Base-by-base conservation (phyloP, 2,329 filamentous ascomycete species). In the Alternaria arborescens region DNA sequence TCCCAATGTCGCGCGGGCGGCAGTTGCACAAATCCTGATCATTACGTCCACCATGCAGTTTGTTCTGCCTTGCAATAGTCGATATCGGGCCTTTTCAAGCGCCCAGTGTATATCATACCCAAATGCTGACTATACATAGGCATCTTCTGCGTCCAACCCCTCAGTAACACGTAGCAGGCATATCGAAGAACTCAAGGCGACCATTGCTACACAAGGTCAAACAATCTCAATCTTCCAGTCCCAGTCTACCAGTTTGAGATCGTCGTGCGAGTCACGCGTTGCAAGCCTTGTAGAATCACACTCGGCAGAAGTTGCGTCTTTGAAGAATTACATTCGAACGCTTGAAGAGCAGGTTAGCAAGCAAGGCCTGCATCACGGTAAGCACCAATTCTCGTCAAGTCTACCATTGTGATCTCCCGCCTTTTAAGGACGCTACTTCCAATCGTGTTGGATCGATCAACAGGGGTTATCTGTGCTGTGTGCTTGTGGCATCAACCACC, bases 201-300 rank as follows among this genome's bases (percentile, higher is more conserved):
- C 71, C 7, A 71, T 76, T 36, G 64, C 70, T 7, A 69, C 70
- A 14, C 77, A 76, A 58, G 69, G 76, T 32, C 66, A 72, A 38
- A 74, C 71, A 16, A 78, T 75, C 40, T 71, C 72, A 14, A 72
- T 69, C 3, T 63, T 79, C 3, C 72, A 74, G 62, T 66, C 71
- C 3, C 78, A 81, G 48, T 78, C 81, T 44, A 60, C 68, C 11
- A 71, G 65, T 52, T 64, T 82, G 55, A 73, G 74, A 46, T 67
- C 65, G 24, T 76, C 79, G 12, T 79, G 82, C 58, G 79, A 82
- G 58, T 71, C 76, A 4, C 77, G 81, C 54, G 59, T 80, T 20
- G 61, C 62, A 16, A 78, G 71, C 52, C 66, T 82, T 40, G 69
- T 67, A 52, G 74, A 77, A 40, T 67, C 78, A n/a, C 80, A 82